Conservation (phyloP, 1,284 basidiomycete genomes). For the Meripilus lineatus region DNA sequence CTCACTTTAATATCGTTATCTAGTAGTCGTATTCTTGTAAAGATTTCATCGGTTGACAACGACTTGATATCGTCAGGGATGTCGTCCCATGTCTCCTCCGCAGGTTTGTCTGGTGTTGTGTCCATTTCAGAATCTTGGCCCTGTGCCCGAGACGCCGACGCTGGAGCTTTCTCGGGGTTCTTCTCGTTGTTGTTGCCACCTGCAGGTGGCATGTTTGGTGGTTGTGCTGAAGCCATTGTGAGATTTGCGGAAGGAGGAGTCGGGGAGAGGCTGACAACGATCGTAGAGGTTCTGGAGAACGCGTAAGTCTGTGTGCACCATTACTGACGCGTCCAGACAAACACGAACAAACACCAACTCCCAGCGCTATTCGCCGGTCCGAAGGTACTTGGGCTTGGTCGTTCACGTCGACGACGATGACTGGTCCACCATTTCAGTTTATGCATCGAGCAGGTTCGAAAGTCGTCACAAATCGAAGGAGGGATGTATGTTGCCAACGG, state of each 20-base stretch:
- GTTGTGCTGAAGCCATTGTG: slow-evolving; percentile 62
- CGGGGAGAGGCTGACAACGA: slow-evolving; percentile 13
- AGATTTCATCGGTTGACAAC: slow-evolving; percentile 76
- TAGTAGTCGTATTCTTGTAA: slow-evolving; percentile 83
- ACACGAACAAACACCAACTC: background rate
- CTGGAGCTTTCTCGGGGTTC: slow-evolving; percentile 33
- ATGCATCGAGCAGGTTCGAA: too few relatives aligned
- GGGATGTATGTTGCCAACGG: too few relatives aligned
- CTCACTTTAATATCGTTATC: slow-evolving; percentile 92
- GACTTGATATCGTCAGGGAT: slow-evolving; percentile 78
- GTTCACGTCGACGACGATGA: too few relatives aligned
- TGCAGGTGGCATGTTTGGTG: slow-evolving; percentile 49
- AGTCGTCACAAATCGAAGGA: too few relatives aligned
- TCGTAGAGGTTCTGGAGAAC: background rate
- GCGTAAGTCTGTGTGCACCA: slow-evolving; percentile 5
- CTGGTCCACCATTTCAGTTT: too few relatives aligned
- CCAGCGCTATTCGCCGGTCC: too few relatives aligned
- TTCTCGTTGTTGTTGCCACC: slow-evolving; percentile 41
- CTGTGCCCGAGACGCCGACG: slow-evolving; percentile 28
- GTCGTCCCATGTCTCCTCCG: slow-evolving; percentile 77
- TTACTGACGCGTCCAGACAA: slow-evolving; percentile 1
- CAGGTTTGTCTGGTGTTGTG: slow-evolving; percentile 60
- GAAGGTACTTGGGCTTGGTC: too few relatives aligned
- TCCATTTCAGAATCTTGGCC: slow-evolving; percentile 56
- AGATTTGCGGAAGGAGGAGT: slow-evolving; percentile 12